Evolutionary conservation across 2,329 filamentous ascomycete species (phyloP).

Genomic region (Ceratocystiopsis brevicomis): DNA sequence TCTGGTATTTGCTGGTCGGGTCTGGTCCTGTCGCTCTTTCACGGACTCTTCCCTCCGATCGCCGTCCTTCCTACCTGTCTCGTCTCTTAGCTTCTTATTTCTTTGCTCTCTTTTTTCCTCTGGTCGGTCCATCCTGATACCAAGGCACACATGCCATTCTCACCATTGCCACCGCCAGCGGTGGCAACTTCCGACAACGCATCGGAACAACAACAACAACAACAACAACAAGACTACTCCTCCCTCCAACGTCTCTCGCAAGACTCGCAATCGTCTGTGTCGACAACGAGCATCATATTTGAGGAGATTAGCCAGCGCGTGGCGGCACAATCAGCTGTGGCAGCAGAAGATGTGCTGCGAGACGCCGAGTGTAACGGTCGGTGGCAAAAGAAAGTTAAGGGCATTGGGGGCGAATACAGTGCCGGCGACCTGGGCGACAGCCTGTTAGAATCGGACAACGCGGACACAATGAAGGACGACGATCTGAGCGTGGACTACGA

Average conservation of each 20-base stretch:
- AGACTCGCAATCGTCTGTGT: slow-evolving; percentile 51
- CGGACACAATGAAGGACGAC: slow-evolving; percentile 26
- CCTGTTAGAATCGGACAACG: slow-evolving; percentile 23
- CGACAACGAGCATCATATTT: slow-evolving; percentile 66
- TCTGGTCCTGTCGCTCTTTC: background rate
- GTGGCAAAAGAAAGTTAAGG: background rate
- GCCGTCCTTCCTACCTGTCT: background rate
- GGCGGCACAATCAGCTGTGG: slow-evolving; percentile 8
- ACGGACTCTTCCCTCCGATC: background rate
- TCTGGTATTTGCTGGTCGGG: background rate
- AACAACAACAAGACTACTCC: too few relatives aligned
- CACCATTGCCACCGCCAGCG: slow-evolving; percentile 3
- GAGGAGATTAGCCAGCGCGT: slow-evolving; percentile 49
- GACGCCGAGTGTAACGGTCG: slow-evolving; percentile 5
- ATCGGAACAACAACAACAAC: too few relatives aligned
- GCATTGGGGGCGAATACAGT: slow-evolving; percentile 6
- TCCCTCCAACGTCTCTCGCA: background rate
- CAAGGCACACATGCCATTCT: background rate
- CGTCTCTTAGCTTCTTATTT: background rate
- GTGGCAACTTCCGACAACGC: slow-evolving; percentile 3
- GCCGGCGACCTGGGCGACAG: slow-evolving; percentile 11
- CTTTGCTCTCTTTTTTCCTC: background rate
- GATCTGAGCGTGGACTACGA: slow-evolving; percentile 18
- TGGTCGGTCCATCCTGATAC: background rate
- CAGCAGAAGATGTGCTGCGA: background rate